Base-by-base conservation (phyloP, 441 rosid genomes). In the Erodium moschatum region DNA sequence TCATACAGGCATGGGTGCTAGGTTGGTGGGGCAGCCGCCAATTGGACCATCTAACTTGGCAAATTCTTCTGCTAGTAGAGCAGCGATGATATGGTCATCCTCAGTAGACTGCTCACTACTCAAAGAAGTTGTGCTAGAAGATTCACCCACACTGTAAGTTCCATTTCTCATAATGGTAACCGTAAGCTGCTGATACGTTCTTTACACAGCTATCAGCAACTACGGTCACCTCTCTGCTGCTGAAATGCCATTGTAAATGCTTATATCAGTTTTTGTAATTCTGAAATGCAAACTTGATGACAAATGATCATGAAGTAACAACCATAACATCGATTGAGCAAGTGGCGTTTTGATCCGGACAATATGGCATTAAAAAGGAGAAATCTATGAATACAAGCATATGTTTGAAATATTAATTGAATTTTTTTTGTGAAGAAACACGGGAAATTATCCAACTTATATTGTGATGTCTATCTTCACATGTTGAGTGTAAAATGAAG, bases 31-130 rank as follows among this genome's bases (percentile, higher is more conserved):
- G 82, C 92, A 90, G 74, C 85, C 77, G 61, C 77, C 98, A 62
- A 90, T 87, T 8, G 90, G 88, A 73, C 88, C 89, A 69, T 92
- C 98, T 46, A 81, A 72, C 18, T 87, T 78, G 18, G 86, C 87
- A 68, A 73, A 87, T 73, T 92, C 96, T 80, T 92, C 96, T 3
- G 98, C 79, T 67, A 92, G 76, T 27, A 87, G 82, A 56, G 79
- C 77, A 68, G 97, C 97, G 75, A 92, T 92, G 96, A 90, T 87
- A 70, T 81, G 82, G 58, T 92, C 98, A 81, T 92, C 96, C 70
- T 89, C 90, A 0, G 81, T 79, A 67, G 84, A 90, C 77, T 66
- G 90, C 64, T 85, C 90, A 73, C 89, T 88, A 84, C 89, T 85
- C 84, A 84, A 74, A 16, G 92, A 85, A 69, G 87, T 82, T 31